phyloP scores from a whole-genome alignment of 2,329 filamentous ascomycete species.

The Talaromyces sp. region DNA sequence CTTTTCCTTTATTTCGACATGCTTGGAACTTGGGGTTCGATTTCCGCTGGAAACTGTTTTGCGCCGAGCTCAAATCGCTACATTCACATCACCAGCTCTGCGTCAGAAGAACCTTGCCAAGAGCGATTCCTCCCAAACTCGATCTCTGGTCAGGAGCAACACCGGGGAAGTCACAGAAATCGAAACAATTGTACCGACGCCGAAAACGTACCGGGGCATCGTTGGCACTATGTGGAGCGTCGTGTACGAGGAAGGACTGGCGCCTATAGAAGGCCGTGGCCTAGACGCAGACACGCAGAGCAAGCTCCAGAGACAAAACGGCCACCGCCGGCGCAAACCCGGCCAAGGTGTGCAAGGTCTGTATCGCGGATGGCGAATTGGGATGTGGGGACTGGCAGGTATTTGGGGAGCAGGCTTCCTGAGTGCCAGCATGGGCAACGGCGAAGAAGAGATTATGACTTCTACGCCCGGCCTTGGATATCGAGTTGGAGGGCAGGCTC shows the following conservation, averaged over 20 bases:
- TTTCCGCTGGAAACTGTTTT: slow-evolving; percentile 89
- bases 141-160: neutral
- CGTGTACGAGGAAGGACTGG: slow-evolving; percentile 69
- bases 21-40: slow-evolving; percentile 75
- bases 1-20: slow-evolving; percentile 74
- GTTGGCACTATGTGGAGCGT: slow-evolving; percentile 90
- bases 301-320: slow-evolving; percentile 28
- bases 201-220: slow-evolving; percentile 75
- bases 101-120: slow-evolving; percentile 25
- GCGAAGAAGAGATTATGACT: slow-evolving; percentile 29
- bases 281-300: slow-evolving; percentile 29
- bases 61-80: slow-evolving; percentile 76
- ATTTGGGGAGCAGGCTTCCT: slow-evolving; percentile 49
- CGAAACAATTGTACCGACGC: slow-evolving; percentile 70
- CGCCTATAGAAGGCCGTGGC: slow-evolving; percentile 38
- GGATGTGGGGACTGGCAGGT: slow-evolving; percentile 51
- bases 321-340: slow-evolving; percentile 38
- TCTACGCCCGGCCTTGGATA: slow-evolving; percentile 15
- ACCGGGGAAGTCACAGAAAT: slow-evolving; percentile 33
- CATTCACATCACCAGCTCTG: slow-evolving; percentile 55
- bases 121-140: neutral
- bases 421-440: slow-evolving; percentile 30
- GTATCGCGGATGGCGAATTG: slow-evolving; percentile 55
- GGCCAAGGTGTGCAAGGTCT: slow-evolving; percentile 53
- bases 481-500: slow-evolving; percentile 7